Conservation (phyloP, 768 basidiomycete genomes). For the Pulveroboletus sp. region DNA sequence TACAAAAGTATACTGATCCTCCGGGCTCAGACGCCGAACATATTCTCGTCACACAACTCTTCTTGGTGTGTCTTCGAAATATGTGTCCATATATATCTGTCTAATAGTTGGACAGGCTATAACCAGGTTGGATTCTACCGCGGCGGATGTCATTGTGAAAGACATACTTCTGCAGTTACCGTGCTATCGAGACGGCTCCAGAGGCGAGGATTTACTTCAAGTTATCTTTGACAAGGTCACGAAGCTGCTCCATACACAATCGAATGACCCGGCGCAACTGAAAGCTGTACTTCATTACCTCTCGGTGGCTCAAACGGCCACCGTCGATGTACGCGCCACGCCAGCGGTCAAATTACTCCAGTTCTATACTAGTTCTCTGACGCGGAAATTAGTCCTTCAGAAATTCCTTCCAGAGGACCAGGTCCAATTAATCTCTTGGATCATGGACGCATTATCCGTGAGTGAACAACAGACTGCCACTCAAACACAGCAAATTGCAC, state of each 20-base stretch:
- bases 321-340: conserved; percentile 39
- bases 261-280: conserved; percentile 32
- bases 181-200: conserved; percentile 36
- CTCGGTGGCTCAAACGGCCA: conserved; percentile 43
- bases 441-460: conserved; percentile 43
- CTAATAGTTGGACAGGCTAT: conserved; percentile 42
- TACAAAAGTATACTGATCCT: conserved; percentile 43
- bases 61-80: conserved; percentile 39
- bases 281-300: conserved; percentile 42
- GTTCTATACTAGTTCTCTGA: conserved; percentile 47
- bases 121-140: conserved; percentile 38
- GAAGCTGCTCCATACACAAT: conserved; percentile 30
- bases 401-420: conserved; percentile 44
- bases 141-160: conserved; percentile 48
- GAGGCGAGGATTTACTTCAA: conserved; percentile 40
- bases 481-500: conserved; percentile 27
- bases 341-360: conserved; percentile 47
- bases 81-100: not conserved
- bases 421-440: conserved; percentile 42
- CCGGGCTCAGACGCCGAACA: conserved; percentile 45
- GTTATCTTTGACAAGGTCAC: conserved; percentile 37
- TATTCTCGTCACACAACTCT: conserved; percentile 44
- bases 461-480: conserved; percentile 32
- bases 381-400: conserved; percentile 46
- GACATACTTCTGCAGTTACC: conserved; percentile 52